Evolutionary conservation across 164 flowering plant genomes (phyloP), one percentile per base, ranked within the genome.

Genomic region (Platanus orientalis): DNA sequence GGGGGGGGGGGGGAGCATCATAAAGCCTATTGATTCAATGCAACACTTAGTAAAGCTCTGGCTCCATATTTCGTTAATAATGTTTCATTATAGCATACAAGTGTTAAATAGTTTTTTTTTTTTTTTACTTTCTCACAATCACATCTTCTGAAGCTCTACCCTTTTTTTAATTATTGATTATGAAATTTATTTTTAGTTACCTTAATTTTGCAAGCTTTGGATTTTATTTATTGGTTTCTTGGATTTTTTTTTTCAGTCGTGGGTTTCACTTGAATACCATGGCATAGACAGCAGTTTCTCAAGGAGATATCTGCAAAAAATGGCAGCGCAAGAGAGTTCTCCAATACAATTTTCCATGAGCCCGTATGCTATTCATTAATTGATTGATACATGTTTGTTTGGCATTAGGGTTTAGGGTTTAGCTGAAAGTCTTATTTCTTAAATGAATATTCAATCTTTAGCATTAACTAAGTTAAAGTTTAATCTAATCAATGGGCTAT

Each of bases 181-280:
- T 14, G 12, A 7, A 36, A 3, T 36, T 36, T 36, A 10, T 36
- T 7, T 36, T 36, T 19, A 13, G 6, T 45, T 45, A 14, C 49
- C 20, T 19, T 45, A n/a, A n/a, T 42, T 45, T 19, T 25, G 25
- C 20, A 7, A 26, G 9, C 30, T 21, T 16, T 55, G 10, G 13
- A n/a, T 16, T 24, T 58, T 48, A 32, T 61, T 30, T 63, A 21
- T 30, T n/a, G 4, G 1, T 25, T 42, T 29, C 24, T 23, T 48
- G 3, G 34, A 7, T 23, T 26, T 49, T 2, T 54, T 51, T 36
- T 66, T 60, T 27, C 81, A 88, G 93, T 26, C 69, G 32, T 88
- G 92, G 91, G 57, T 88, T 68, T 76, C 83, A 40, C 89, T 87
- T 26, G 80, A 78, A 67, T 92, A 83, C 72, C 82, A 83, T 78